Evolutionary conservation across 352 stramenopile genomes (phyloP), one percentile per base, ranked within the genome.

Genomic region (Globisporangium heterothallicum): DNA sequence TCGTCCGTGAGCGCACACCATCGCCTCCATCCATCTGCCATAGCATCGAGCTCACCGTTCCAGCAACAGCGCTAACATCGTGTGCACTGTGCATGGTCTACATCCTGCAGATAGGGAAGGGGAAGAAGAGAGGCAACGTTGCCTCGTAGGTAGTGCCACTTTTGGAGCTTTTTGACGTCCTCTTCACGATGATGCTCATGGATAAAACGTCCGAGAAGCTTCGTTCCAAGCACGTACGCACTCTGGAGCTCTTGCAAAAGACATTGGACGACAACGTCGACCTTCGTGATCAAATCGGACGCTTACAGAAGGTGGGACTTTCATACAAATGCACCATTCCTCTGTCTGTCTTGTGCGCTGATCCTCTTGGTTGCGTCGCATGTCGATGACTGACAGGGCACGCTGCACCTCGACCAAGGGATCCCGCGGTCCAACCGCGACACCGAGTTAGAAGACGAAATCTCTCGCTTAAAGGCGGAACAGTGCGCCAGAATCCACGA

Each of bases 201-300:
- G 75, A 86, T 49, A 82, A 70, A 26, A 79, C 77, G 3, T 72
- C 76, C 22, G 79, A 90, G 62, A 70, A 78, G 49, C 61, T 90
- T 38, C 74, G 79, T 27, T 87, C 79, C 55, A 90, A 90, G 66
- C 79, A 90, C 54, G 79, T 90, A 19, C 76, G 79, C 14, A 90
- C 79, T 25, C 73, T 90, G 1, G 79, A 90, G 59, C 58, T 90
- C 27, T 69, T 90, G 18, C 79, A 90, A 52, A 86, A 87, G 61
- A 90, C 79, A 22, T 58, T 90, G 2, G 79, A 90, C 41, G 79
- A 88, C 53, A 90, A 90, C 54, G 77, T 72, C 29, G 76, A 84
- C 47, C 63, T 90, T 38, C 76, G 73, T 4, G 68, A 83, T 18
- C 59, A 59, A 2, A 29, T 87, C 2, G 62, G 57, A 9, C 64